Base-by-base conservation (phyloP, 495 filamentous ascomycete genomes). In the Hypoxylon rickii region DNA sequence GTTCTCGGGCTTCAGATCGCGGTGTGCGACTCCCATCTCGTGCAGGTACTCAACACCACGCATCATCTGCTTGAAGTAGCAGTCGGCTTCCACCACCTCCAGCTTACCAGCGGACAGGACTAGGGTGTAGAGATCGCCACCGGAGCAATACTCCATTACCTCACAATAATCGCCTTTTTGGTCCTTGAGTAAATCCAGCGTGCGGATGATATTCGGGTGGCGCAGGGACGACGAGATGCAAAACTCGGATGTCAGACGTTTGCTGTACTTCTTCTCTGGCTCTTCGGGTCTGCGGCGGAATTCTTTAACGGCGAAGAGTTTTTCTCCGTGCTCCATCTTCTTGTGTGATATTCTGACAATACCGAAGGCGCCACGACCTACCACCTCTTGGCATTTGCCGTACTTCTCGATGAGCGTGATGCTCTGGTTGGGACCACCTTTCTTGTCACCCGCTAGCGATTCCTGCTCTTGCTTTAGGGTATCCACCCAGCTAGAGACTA, bases 41-140 rank as follows among this genome's bases (percentile, higher is more conserved):
- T 99, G 94, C 83, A 99, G 90, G 71, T 99, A 99, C 70, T 97
- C 92, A 36, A 99, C 95, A 22, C 95, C 94, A 42, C 95, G 91
- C 95, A 99, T 97, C 63, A 99, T 83, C 72, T 99, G 94, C 76
- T 97, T 96, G 81, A 99, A 99, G 70, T 92, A 96, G 75, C 94
- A 99, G 72, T 99, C 94, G 20, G 94, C 94, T 70, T 99, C 94
- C 33, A 80, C 70, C 49, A 96, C 92, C 64, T 97, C 94, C 40
- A 99, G 82, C 68, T 96, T 96, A 20, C 90, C 91, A 17, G 93
- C 90, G 8, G 93, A 84, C 38, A 99, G 85, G 18, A 97, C 88
- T 16, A 99, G 79, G 0, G 91, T 96, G 73, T 99, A 99, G 16
- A 99, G 81, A 73, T 99, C 94, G 29, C 94, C 94, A 46, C 94